Evolutionary conservation across 2,329 filamentous ascomycete genomes (phyloP), one percentile per base, ranked within the genome.

Genomic region (Bipolaris victoriae): DNA sequence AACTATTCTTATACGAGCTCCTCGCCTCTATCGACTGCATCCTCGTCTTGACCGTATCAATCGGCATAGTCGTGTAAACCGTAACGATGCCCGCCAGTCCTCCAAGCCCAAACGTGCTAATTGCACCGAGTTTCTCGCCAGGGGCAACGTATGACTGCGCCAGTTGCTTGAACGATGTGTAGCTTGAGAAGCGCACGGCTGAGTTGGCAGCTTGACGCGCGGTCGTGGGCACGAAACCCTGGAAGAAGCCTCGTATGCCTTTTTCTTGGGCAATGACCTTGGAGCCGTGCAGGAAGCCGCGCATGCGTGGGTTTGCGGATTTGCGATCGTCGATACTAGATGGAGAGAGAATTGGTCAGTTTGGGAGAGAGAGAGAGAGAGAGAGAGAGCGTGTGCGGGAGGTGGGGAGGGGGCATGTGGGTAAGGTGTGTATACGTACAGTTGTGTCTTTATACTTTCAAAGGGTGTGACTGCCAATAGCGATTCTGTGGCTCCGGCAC

Each of bases 21-120:
- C 85, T 86, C 33, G 94, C 91, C 76, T 97, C 92, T 60, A 97
- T 89, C 65, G 92, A 96, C 84, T 99, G 95, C 95, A 99, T 99
- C 61, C 85, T 81, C 47, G 95, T 99, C 85, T 99, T 99, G 75
- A 99, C 85, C 0, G 94, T 98, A 77, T 99, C 95, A 41, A 99
- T 79, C 1, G 87, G 87, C 77, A 89, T 88, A 1, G 87, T 83
- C 1, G 78, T 79, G 60, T 79, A 93, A 53, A 99, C 95, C 1
- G 95, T 99, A 61, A 98, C 92, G 5, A 96, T 79, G 2, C 95
- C 95, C 0, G 95, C 94, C 22, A 95, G 78, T 20, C 90, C 94
- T 51, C 95, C 95, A 68, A 97, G 91, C 1, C 86, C 92, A 74
- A 99, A 99, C 0, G 95, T 99, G 62, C 90, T 90, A 0, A 91